phyloP scores from a whole-genome alignment of 1,284 basidiomycete species.

The Cryptococcus hybrid region DNA sequence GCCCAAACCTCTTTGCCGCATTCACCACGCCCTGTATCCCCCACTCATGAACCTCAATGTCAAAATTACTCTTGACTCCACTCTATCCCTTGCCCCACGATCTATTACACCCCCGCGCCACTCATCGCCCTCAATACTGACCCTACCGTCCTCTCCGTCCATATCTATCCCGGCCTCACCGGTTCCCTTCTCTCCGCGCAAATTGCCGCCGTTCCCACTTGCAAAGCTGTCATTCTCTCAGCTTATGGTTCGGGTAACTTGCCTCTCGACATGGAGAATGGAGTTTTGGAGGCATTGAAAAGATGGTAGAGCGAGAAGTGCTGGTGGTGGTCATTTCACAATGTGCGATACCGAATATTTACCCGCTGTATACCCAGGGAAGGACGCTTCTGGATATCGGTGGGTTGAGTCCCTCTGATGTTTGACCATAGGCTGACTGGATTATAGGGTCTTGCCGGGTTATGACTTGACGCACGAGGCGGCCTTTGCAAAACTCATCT shows the following conservation, averaged over 20 bases:
- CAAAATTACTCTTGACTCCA: conserved; percentile 29
- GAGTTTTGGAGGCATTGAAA: conserved; percentile 35
- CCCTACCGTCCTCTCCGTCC: conserved; percentile 28
- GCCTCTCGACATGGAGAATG: conserved; percentile 35
- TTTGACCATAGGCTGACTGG: not conserved
- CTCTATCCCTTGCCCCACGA: conserved; percentile 16
- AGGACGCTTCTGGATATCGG: conserved; percentile 36
- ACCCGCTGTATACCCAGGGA: conserved; percentile 46
- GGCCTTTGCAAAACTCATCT: conserved; percentile 46
- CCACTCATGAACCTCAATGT: conserved; percentile 44
- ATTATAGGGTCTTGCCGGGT: conserved; percentile 36
- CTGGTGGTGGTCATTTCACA: conserved; percentile 46
- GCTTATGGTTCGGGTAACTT: conserved; percentile 46
- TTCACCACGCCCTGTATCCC: conserved; percentile 40
- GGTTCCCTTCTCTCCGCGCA: conserved; percentile 42
- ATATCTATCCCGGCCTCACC: conserved; percentile 41
- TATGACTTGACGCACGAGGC: conserved; percentile 49
- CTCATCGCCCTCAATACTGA: conserved; percentile 30
- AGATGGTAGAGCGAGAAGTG: conserved; percentile 40
- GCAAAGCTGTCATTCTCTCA: conserved; percentile 41
- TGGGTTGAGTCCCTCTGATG: conserved; percentile 6
- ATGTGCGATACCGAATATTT: conserved; percentile 46
- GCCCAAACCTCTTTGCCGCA: conserved; percentile 40
- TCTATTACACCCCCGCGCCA: conserved; percentile 18
- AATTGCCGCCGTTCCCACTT: conserved; percentile 40